Base-by-base conservation (phyloP, 2,329 filamentous ascomycete genomes). In the Aspergillus arachidicola region DNA sequence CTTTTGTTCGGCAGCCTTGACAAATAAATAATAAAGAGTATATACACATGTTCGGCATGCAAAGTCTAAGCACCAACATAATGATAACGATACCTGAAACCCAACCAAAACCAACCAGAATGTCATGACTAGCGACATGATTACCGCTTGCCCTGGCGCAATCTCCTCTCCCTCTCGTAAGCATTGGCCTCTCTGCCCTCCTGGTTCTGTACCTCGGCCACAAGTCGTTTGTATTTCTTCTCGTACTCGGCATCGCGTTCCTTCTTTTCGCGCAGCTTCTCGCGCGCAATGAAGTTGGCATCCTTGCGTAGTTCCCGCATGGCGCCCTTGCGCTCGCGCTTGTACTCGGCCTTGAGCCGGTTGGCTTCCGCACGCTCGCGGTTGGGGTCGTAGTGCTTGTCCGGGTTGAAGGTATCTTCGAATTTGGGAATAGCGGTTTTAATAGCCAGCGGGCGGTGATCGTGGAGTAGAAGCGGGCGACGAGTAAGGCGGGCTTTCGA, bases 311-410 rank as follows among this genome's bases (percentile, higher is more conserved):
- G 83, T 81, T 99, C 95, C 71, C 95, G 87, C 83, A 99, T 86
- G 7, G 94, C 94, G 1, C 94, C 94, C 87, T 99, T 99, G 78
- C 88, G 87, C 85, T 99, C 95, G 75, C 91, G 88, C 88, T 96
- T 97, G 86, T 94, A 92, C 82, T 98, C 94, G 66, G 89, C 89
- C 81, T 89, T 89, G 74, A 99, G 86, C 79, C 94, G 95, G 74
- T 89, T 89, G 65, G 91, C 80, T 74, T 97, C 93, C 26, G 92
- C 90, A 38, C 95, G 91, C 79, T 97, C 93, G 69, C 89, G 90
- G 79, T 99, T 91, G 0, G 93, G 93, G 75, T 99, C 96, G 86
- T 99, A 98, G 85, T 98, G 95, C 81, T 93, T 94, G 82, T 91
- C 88, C 3, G 95, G 95, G 78, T 96, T 95, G 86, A 93, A 99